These are phyloP conservation scores for Pseudopyricularia cyperi DNA, from an alignment of 2,329 filamentous ascomycete species.

Conservation along the genomic window DNA sequence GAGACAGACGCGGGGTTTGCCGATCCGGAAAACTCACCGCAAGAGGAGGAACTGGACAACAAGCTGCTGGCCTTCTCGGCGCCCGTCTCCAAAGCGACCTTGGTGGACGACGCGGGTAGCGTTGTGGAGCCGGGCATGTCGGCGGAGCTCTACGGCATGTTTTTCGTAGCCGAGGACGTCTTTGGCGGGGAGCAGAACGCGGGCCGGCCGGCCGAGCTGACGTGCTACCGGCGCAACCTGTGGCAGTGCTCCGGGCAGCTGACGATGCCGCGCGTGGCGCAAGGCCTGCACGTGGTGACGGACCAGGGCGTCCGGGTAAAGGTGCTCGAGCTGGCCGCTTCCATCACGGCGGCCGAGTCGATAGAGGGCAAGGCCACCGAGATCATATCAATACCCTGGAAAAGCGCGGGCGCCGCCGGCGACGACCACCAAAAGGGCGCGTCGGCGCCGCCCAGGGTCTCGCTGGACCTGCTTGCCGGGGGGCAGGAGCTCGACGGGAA, in stretches of 20 bases:
- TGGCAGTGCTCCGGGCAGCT: constrained; percentile 91
- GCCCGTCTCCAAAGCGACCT: constrained; percentile 42
- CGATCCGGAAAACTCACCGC: constrained; percentile 39
- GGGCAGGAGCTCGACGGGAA: constrained; percentile 65
- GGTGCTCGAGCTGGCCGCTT: constrained; percentile 65
- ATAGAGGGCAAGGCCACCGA: constrained; percentile 87
- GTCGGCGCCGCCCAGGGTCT: constrained; percentile 37
- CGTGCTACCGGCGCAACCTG: constrained; percentile 86
- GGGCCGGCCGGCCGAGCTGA: constrained; percentile 62
- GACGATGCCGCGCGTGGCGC: constrained; percentile 48
- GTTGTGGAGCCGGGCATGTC: constrained; percentile 52
- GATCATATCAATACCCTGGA: constrained; percentile 95
- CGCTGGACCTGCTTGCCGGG: constrained; percentile 35
- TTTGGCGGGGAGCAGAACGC: constrained; percentile 45
- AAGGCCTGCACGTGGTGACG: constrained; percentile 52
- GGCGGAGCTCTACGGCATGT: constrained; percentile 77
- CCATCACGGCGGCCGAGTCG: constrained; percentile 77
- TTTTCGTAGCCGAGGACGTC: constrained; percentile 73
- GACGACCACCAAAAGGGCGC: constrained; percentile 26
- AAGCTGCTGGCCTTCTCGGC: constrained; percentile 65
- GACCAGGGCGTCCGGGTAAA: constrained; percentile 71
- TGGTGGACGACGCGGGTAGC: constrained; percentile 54
- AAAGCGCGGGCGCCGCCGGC: constrained; percentile 38
- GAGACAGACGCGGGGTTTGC: constrained; percentile 56
- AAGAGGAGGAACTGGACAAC: constrained; percentile 40